These are phyloP conservation scores for Aspergillus ostianus DNA, from an alignment of 495 filamentous ascomycete species.

Conservation along the genomic window DNA sequence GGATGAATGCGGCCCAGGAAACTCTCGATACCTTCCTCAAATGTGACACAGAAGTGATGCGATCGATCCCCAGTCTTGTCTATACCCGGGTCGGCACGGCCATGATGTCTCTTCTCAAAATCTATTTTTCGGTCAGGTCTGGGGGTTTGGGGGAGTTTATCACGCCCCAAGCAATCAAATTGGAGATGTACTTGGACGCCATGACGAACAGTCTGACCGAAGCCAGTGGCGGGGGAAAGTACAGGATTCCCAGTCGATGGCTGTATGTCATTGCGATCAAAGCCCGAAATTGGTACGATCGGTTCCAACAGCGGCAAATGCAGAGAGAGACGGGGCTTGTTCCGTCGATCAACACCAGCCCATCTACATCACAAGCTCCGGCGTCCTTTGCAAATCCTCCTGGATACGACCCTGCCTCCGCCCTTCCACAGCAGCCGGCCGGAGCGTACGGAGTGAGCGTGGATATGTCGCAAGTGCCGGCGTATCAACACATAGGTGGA, in stretches of 20 bases:
- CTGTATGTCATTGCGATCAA: conserved; percentile 35
- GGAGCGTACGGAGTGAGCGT: conserved; percentile 18
- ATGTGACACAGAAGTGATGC: conserved; percentile 39
- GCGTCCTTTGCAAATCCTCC: not conserved
- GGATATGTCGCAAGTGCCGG: conserved; percentile 16
- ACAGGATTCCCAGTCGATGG: conserved; percentile 40
- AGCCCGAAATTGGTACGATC: conserved; percentile 37
- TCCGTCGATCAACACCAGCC: not conserved
- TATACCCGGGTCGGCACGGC: conserved; percentile 46
- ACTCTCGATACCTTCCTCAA: conserved; percentile 45
- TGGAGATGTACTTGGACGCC: conserved; percentile 45
- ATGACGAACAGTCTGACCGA: conserved; percentile 37
- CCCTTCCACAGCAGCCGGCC: conserved; percentile 5
- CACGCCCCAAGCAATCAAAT: conserved; percentile 39
- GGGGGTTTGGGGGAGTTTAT: conserved; percentile 45
- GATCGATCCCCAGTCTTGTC: conserved; percentile 44
- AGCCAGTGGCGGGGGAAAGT: conserved; percentile 38
- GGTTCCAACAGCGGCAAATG: conserved; percentile 28
- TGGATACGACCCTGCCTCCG: not conserved
- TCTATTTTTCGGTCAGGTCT: conserved; percentile 47
- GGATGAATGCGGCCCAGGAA: conserved; percentile 49
- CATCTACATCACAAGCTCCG: not conserved
- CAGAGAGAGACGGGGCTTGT: conserved; percentile 10
- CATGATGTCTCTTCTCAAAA: conserved; percentile 48
- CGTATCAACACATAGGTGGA: conserved; percentile 28